Conservation (phyloP, 306 rosid genomes). For the Mimosa pudica region DNA sequence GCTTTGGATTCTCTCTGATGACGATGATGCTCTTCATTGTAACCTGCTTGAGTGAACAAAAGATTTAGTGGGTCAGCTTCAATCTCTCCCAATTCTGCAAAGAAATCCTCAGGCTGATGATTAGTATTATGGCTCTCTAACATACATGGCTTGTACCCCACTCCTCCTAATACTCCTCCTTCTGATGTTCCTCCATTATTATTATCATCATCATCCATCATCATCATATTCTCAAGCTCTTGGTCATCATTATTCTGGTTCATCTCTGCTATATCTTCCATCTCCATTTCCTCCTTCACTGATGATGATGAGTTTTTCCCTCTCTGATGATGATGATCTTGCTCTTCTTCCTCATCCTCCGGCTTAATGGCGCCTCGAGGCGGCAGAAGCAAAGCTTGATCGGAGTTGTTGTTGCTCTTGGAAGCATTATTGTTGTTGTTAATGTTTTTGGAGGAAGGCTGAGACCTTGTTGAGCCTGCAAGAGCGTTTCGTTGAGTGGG, state of each 20-base stretch:
- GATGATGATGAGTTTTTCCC: neutral
- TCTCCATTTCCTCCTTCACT: constrained; percentile 43
- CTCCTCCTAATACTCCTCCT: constrained; percentile 46
- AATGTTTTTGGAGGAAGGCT: constrained; percentile 42
- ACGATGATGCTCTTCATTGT: constrained; percentile 4
- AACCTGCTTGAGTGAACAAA: constrained; percentile 47
- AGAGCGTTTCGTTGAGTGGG: constrained; percentile 84
- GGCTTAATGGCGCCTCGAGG: neutral
- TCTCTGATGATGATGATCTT: constrained; percentile 8
- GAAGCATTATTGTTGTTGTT: neutral
- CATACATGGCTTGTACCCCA: constrained; percentile 41
- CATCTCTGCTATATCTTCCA: constrained; percentile 41
- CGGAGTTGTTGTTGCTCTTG: too few species aligned
- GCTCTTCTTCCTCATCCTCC: neutral
- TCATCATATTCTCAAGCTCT: constrained; percentile 2
- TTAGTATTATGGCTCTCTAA: constrained; percentile 28
- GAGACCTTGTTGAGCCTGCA: constrained; percentile 71
- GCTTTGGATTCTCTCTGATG: constrained; percentile 37
- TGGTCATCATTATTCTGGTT: constrained; percentile 10
- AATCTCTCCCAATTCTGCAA: constrained; percentile 60
- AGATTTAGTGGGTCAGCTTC: constrained; percentile 62
- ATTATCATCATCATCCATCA: constrained; percentile 20
- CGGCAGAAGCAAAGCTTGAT: neutral
- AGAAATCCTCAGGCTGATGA: constrained; percentile 47
- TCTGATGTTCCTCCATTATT: constrained; percentile 1